These are phyloP conservation scores for Pyricularia pennisetigena DNA, from an alignment of 2,329 filamentous ascomycete genomes.

Conservation along the genomic window DNA sequence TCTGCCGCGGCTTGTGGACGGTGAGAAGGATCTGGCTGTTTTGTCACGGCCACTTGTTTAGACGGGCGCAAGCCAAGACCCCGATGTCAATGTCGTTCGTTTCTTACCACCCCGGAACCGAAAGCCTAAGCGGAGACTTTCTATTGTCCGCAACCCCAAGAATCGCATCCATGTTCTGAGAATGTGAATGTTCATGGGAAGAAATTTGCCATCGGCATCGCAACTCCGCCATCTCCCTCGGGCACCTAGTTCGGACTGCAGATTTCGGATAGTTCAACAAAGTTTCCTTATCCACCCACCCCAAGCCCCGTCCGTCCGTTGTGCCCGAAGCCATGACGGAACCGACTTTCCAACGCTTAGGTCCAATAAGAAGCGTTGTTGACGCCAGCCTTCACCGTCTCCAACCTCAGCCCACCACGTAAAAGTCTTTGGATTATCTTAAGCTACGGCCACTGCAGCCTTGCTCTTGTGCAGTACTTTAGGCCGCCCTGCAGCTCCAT, in stretches of 20 bases:
- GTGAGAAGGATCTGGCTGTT: background rate
- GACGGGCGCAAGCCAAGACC: background rate
- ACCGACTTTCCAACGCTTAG: background rate
- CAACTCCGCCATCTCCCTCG: background rate
- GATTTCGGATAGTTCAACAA: background rate
- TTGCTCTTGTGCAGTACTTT: background rate
- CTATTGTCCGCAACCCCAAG: background rate
- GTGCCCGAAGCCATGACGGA: background rate
- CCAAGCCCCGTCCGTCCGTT: background rate
- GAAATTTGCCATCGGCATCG: background rate
- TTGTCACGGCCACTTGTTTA: background rate
- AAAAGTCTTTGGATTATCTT: background rate
- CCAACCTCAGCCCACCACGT: background rate
- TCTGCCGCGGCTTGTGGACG: background rate
- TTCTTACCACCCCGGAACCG: background rate
- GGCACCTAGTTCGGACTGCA: background rate
- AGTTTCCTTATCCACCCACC: constrained; percentile 7
- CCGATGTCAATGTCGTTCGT: background rate
- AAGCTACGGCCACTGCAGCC: background rate
- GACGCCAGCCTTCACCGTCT: background rate
- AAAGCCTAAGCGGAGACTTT: background rate
- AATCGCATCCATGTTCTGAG: background rate
- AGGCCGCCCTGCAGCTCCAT: background rate
- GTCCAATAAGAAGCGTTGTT: background rate
- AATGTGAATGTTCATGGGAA: background rate